phyloP scores from a whole-genome alignment of 2,329 filamentous ascomycete species.

The Rhynchosporium agropyri region DNA sequence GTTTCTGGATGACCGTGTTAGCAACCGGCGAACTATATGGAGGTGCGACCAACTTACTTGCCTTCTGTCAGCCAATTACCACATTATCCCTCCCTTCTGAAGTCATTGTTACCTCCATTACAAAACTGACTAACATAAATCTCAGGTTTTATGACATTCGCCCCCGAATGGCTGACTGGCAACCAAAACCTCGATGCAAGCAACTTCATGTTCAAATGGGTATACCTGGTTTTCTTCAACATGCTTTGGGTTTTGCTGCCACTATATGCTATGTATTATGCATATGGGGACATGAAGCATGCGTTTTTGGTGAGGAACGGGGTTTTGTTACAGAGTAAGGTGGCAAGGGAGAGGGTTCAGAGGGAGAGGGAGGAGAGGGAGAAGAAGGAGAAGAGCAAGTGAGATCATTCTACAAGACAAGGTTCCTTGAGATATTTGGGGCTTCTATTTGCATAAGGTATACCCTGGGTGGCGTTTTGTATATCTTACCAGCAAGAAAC shows the following conservation, averaged over 20 bases:
- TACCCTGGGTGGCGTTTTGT: too few species aligned
- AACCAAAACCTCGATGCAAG: slow-evolving; percentile 64
- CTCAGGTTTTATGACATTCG: slow-evolving; percentile 70
- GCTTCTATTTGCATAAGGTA: background rate
- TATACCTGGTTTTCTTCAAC: slow-evolving; percentile 71
- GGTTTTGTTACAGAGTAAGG: slow-evolving; percentile 34
- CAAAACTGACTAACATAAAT: background rate
- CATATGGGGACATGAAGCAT: slow-evolving; percentile 56
- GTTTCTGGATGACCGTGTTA: slow-evolving; percentile 65
- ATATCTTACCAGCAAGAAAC: too few species aligned
- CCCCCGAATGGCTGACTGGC: slow-evolving; percentile 67
- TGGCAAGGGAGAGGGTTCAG: slow-evolving; percentile 39
- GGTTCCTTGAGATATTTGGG: too few species aligned
- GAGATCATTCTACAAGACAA: background rate
- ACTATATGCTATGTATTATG: slow-evolving; percentile 59
- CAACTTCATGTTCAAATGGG: slow-evolving; percentile 65
- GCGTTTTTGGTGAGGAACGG: slow-evolving; percentile 51
- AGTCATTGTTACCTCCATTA: too few species aligned
- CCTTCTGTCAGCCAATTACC: background rate
- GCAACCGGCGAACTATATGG: slow-evolving; percentile 70
- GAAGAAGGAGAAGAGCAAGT: background rate
- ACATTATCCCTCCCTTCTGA: background rate
- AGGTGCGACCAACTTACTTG: slow-evolving; percentile 45
- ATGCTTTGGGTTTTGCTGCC: slow-evolving; percentile 68
- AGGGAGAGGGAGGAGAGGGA: background rate